Conservation (phyloP, 345 rosid genomes). For the Garcia nutans region DNA sequence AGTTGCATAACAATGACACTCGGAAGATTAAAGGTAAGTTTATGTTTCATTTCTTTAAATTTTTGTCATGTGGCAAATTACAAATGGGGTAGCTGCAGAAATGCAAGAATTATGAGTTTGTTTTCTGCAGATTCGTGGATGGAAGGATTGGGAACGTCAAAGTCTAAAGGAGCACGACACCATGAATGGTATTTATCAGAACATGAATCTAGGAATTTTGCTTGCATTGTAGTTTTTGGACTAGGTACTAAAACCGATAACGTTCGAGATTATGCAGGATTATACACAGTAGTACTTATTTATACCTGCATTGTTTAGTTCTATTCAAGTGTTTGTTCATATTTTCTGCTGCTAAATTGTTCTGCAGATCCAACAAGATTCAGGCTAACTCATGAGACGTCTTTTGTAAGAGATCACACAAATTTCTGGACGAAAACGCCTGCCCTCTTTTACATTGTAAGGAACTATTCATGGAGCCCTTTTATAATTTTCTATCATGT, state of each 20-base stretch:
- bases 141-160: constrained; percentile 86
- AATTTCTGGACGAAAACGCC: constrained; percentile 54
- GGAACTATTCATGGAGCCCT: constrained; percentile 3
- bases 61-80: not conserved
- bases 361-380: constrained; percentile 68
- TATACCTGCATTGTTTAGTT: not conserved
- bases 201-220: too few relatives aligned
- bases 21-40: constrained; percentile 76
- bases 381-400: constrained; percentile 90
- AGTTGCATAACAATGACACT: constrained; percentile 82
- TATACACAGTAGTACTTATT: not conserved
- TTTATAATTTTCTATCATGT: not conserved
- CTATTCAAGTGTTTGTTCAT: not conserved
- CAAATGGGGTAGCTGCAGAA: not conserved
- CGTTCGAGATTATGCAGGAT: too few relatives aligned
- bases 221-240: too few relatives aligned
- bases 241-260: too few relatives aligned
- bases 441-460: constrained; percentile 62
- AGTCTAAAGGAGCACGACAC: constrained; percentile 33
- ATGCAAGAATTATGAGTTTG: not conserved
- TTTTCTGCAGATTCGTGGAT: constrained; percentile 65
- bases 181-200: constrained; percentile 38
- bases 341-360: constrained; percentile 12
- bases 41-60: constrained; percentile 1
- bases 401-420: constrained; percentile 77